Conservation (phyloP, 306 rosid genomes). For the Cucurbita argyrosperma region DNA sequence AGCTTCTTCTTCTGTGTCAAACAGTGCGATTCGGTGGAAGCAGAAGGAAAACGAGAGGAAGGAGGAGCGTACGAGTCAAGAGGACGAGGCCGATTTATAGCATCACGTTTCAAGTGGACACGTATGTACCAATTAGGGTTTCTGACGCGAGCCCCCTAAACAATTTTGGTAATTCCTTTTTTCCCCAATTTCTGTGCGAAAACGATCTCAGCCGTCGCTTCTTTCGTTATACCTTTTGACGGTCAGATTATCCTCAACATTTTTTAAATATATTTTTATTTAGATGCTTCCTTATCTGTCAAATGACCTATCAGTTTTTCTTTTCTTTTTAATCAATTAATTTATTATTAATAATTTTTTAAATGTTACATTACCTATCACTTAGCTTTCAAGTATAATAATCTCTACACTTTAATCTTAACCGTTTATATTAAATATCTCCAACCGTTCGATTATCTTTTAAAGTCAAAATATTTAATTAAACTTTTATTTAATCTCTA, state of each 20-base stretch:
- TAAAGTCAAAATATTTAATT: not conserved
- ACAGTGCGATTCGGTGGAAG: not conserved
- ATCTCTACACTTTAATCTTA: not conserved
- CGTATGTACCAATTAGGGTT: constrained; percentile 6
- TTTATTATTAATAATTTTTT: not conserved
- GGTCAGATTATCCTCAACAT: not conserved
- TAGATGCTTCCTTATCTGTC: not conserved
- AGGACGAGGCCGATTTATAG: constrained; percentile 7
- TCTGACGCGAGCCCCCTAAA: not conserved
- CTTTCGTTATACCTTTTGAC: not conserved
- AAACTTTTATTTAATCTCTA: too few relatives aligned
- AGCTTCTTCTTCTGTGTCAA: not conserved
- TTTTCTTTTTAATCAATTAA: not conserved
- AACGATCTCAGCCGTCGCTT: not conserved
- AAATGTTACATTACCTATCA: not conserved
- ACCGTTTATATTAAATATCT: not conserved
- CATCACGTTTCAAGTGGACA: not conserved
- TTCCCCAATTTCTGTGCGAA: not conserved
- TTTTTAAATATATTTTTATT: not conserved
- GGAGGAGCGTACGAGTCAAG: not conserved
- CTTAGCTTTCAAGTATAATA: not conserved
- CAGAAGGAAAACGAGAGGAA: constrained; percentile 4
- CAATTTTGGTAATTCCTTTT: not conserved
- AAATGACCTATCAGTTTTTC: not conserved
- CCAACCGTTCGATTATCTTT: not conserved